Percentiles rank a stretch among this genome's conserved stretches.
These are phyloP conservation scores for Pyrrhoderma lamaoense DNA, from an alignment of 1,284 basidiomycete genomes.

Conservation along the genomic window DNA sequence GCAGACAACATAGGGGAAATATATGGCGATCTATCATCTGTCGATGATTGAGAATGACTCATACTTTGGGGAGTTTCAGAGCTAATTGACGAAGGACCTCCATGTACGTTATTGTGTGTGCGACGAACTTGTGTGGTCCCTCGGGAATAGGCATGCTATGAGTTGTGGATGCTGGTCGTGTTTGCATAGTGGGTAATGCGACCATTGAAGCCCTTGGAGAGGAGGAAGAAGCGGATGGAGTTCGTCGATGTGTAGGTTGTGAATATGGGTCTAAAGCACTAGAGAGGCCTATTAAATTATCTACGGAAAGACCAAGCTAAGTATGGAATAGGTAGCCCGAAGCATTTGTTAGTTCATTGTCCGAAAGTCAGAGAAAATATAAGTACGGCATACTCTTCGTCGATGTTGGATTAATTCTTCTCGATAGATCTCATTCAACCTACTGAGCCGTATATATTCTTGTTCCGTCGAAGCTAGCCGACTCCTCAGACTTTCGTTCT, in stretches of 20 bases:
- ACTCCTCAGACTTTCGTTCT: conserved; percentile 65
- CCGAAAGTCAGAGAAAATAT: background rate
- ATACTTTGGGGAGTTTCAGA: conserved; percentile 36
- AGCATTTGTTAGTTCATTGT: too few relatives aligned
- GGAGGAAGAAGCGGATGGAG: conserved; percentile 31
- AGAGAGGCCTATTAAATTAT: conserved; percentile 62
- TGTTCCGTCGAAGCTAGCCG: conserved; percentile 63
- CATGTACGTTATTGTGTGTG: conserved; percentile 26
- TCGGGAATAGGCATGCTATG: conserved; percentile 62
- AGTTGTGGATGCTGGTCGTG: conserved; percentile 27
- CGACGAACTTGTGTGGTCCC: conserved; percentile 33
- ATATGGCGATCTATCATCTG: conserved; percentile 42
- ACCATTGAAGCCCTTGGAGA: conserved; percentile 23
- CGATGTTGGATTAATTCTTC: conserved; percentile 74
- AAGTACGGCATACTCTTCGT: conserved; percentile 40
- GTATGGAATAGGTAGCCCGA: too few relatives aligned
- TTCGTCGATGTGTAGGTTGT: conserved; percentile 57
- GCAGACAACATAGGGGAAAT: conserved; percentile 49
- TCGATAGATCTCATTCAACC: conserved; percentile 73
- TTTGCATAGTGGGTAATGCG: conserved; percentile 27
- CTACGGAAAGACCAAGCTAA: conserved; percentile 67
- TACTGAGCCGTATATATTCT: conserved; percentile 61
- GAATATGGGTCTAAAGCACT: conserved; percentile 53
- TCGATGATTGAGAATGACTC: conserved; percentile 50
- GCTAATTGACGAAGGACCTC: conserved; percentile 23